Conservation (phyloP, 2,329 filamentous ascomycete species). For the Thermomyces lanuginosus region DNA sequence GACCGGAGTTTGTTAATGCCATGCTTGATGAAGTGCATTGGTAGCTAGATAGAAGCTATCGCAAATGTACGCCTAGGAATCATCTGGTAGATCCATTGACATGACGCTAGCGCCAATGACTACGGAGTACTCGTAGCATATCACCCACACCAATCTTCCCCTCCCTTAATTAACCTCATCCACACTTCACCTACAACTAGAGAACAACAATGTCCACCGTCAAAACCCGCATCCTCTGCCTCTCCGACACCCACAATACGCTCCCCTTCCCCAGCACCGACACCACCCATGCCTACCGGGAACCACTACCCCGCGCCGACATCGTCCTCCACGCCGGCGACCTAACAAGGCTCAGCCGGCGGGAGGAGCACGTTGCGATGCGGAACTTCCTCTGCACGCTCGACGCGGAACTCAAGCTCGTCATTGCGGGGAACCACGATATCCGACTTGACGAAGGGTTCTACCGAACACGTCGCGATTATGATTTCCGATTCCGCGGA, state of each 20-base stretch:
- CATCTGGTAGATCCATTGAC: too few relatives aligned
- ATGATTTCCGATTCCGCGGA: too few relatives aligned
- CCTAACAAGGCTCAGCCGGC: constrained; percentile 36
- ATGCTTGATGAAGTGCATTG: too few relatives aligned
- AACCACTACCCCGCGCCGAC: constrained; percentile 35
- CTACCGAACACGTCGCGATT: constrained; percentile 22
- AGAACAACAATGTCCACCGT: too few relatives aligned
- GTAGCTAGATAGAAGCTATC: too few relatives aligned
- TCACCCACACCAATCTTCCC: too few relatives aligned
- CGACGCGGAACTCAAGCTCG: constrained; percentile 41
- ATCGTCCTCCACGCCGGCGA: constrained; percentile 44
- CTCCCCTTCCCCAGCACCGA: constrained; percentile 10
- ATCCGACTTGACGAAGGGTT: constrained; percentile 38
- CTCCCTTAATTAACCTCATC: too few relatives aligned
- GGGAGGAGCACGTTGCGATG: constrained; percentile 35
- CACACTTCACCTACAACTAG: constrained; percentile 5
- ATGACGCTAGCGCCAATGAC: too few relatives aligned
- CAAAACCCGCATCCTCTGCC: constrained; percentile 27
- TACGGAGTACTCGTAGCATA: too few relatives aligned
- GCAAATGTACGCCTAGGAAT: too few relatives aligned
- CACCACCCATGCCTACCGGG: constrained; percentile 17
- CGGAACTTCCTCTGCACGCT: too few relatives aligned
- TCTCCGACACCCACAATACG: constrained; percentile 28
- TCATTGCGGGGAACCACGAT: constrained; percentile 50
- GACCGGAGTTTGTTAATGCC: too few relatives aligned